A percentile compares a stretch with the other conserved stretches of the same genome.
These are phyloP conservation scores for Thymus mandschuricus DNA, from an alignment of 257 asterid genomes.

Conservation along the genomic window DNA sequence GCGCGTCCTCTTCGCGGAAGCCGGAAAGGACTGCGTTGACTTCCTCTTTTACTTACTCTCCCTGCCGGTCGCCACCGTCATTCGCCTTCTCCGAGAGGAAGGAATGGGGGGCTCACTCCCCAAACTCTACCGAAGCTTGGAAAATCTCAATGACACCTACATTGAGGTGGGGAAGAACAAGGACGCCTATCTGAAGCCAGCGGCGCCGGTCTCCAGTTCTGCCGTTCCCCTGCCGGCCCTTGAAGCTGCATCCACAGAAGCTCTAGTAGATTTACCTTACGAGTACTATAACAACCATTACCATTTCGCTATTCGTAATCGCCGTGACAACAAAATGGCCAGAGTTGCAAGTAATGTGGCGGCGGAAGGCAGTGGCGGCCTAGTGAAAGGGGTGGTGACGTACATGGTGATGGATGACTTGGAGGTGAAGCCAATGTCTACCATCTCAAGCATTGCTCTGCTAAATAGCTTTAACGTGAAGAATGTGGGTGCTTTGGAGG, in stretches of 20 bases:
- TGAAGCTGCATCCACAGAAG: background rate
- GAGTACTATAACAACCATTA: no score
- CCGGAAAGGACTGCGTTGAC: constrained; percentile 40
- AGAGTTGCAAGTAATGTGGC: no score
- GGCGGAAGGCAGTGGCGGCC: constrained; percentile 29
- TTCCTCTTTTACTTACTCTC: constrained; percentile 44
- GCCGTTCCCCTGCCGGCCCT: background rate
- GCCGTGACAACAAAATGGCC: no score
- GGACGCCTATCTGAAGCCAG: constrained; percentile 35
- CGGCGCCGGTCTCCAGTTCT: background rate
- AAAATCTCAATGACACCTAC: constrained; percentile 34
- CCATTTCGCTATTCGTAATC: no score
- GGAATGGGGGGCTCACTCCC: constrained; percentile 38
- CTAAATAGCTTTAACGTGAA: no score
- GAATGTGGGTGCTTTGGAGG: no score
- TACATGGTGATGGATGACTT: no score
- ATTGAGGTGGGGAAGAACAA: constrained; percentile 25
- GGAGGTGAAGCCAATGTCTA: no score
- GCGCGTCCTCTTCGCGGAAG: no score
- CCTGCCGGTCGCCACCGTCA: constrained; percentile 33
- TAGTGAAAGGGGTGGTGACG: constrained; percentile 35
- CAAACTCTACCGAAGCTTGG: constrained; percentile 39
- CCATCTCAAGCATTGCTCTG: no score
- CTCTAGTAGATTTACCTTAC: no score
- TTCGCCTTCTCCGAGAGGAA: constrained; percentile 19